Evolutionary conservation across 306 rosid genomes (phyloP), one percentile per base, ranked within the genome.

Genomic region (Sechiopsis laciniata): DNA sequence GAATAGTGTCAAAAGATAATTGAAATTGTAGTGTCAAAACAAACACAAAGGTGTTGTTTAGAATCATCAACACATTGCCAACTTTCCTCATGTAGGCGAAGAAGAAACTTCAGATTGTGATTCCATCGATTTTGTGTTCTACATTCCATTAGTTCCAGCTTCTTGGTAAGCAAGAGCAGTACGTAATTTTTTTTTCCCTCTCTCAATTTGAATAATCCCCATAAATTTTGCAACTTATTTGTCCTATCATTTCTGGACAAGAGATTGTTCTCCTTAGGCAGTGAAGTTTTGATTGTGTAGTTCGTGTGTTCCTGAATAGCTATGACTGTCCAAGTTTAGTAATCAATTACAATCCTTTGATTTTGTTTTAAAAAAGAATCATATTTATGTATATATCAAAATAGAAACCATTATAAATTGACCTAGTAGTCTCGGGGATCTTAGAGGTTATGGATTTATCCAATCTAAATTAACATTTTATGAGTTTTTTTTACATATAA

Each of bases 1-100:
- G 76, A 68, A 26, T 61, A 57, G 77, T 73, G 80, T 82, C 55
- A 78, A 70, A 58, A 64, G 74, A 45, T 42, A 74, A 73, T 17
- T 55, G 55, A 75, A 74, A 45, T 6, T 57, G 55, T 42, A 21
- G 75, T 26, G 21, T 55, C 45, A 8, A 8, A 42, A 48, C 54
- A 19, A 13, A 56, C 37, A 45, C 69, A 37, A 58, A 58, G n/a
- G n/a, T n/a, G n/a, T n/a, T n/a, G n/a, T n/a, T n/a, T n/a, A n/a
- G n/a, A n/a, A n/a, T n/a, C n/a, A n/a, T n/a, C n/a, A 40, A 40
- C 37, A 2, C 37, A 32, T 2, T 1, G 62, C 51, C 75, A 32
- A 56, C 56, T 46, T 46, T 46, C 35, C 32, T 42, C 17, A 3
- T 26, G 63, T 51, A 29, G 42, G 29, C 37, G 42, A 40, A 74